Percentiles rank a stretch among this genome's conserved stretches.
phyloP scores from a whole-genome alignment of 257 asterid species.

The Pogostemon cablin region DNA sequence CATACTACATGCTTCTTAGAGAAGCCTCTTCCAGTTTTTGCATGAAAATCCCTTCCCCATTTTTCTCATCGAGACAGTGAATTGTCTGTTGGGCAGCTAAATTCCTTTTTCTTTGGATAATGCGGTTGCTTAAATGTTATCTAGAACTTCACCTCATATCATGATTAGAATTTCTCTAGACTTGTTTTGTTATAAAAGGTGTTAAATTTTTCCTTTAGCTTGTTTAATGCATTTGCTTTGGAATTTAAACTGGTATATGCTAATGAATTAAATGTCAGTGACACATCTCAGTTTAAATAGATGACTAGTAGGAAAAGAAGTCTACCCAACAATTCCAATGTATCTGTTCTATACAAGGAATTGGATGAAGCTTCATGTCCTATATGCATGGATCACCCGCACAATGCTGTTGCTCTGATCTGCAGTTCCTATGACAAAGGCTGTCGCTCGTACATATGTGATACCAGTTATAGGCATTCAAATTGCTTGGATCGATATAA shows the following conservation, averaged over 20 bases:
- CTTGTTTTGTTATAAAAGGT: too few relatives aligned
- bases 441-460: slow-evolving; percentile 87
- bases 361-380: slow-evolving; percentile 95
- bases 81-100: too few relatives aligned
- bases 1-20: too few relatives aligned
- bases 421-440: slow-evolving; percentile 90
- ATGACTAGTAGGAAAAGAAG: slow-evolving; percentile 99
- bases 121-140: too few relatives aligned
- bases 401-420: slow-evolving; percentile 85
- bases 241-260: neutral
- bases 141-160: too few relatives aligned
- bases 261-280: slow-evolving; percentile 56
- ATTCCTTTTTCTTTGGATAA: too few relatives aligned
- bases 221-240: too few relatives aligned
- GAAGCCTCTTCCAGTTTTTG: too few relatives aligned
- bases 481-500: slow-evolving; percentile 88
- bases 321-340: slow-evolving; percentile 69
- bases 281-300: slow-evolving; percentile 68
- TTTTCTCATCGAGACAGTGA: too few relatives aligned
- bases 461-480: slow-evolving; percentile 91
- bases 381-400: slow-evolving; percentile 90
- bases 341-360: slow-evolving; percentile 69
- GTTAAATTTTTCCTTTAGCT: too few relatives aligned
- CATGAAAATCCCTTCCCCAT: too few relatives aligned
- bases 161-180: too few relatives aligned